Conservation (phyloP, 23 red algal species). For the Agarophyton chilense region DNA sequence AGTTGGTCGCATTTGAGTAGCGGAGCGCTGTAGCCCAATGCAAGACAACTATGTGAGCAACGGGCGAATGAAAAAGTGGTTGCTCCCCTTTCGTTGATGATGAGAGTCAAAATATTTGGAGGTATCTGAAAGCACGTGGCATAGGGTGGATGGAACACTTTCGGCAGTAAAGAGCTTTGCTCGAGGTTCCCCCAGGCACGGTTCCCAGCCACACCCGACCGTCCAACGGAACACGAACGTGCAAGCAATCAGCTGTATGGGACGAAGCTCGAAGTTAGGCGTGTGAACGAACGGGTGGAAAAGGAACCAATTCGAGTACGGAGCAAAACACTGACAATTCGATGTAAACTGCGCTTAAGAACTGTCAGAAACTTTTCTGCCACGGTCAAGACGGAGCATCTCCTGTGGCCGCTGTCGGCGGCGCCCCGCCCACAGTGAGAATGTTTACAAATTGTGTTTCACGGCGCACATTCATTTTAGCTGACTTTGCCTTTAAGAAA, state of each 20-base stretch:
- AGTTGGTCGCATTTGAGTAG: neutral
- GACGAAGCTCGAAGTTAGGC: neutral
- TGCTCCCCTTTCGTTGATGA: neutral
- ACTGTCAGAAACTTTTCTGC: neutral
- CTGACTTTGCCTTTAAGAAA: neutral
- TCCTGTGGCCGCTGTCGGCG: neutral
- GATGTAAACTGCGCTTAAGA: neutral
- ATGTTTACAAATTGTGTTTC: neutral
- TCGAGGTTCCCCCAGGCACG: neutral
- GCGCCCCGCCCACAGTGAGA: no score
- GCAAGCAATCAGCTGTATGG: neutral
- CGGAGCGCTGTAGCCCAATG: neutral
- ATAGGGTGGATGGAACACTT: neutral
- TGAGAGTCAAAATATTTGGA: neutral
- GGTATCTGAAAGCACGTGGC: neutral
- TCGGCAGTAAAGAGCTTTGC: neutral
- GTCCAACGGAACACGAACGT: slow-evolving; percentile 2
- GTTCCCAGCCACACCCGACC: neutral
- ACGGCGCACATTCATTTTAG: neutral
- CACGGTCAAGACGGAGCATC: neutral
- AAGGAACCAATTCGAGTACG: neutral
- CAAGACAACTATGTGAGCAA: neutral
- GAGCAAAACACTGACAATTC: slow-evolving; percentile 3
- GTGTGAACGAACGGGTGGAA: slow-evolving; percentile 13
- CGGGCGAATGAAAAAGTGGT: neutral